Percentiles rank a stretch among this genome's conserved stretches.
phyloP scores from a whole-genome alignment of 106 monocot species.

The Dendrobium huoshanense region DNA sequence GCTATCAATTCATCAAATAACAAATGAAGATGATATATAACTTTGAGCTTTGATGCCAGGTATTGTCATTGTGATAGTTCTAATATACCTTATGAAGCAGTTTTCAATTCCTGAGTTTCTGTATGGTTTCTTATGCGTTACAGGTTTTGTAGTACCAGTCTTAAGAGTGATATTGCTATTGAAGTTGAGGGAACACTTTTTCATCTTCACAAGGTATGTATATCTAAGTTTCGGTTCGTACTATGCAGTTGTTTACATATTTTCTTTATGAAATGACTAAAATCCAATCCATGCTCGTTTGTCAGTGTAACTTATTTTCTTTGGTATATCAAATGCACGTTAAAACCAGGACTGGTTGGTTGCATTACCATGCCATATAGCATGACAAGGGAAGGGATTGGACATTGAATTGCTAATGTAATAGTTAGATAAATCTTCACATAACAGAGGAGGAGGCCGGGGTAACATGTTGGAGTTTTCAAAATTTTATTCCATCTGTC shows the following conservation, averaged over 20 bases:
- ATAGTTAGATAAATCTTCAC: background rate
- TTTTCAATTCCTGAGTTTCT: background rate
- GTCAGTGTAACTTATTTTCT: background rate
- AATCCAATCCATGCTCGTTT: background rate
- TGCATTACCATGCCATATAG: background rate
- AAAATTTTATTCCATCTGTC: background rate
- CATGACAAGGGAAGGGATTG: background rate
- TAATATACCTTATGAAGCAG: background rate
- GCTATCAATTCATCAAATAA: background rate
- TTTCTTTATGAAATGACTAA: background rate
- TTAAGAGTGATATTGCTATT: slow-evolving; percentile 36
- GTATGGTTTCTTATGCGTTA: slow-evolving; percentile 2
- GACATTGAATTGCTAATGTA: background rate
- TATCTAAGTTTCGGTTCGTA: background rate
- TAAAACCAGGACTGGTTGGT: background rate
- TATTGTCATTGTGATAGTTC: background rate
- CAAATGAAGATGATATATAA: background rate
- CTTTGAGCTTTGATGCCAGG: background rate
- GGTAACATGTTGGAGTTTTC: background rate
- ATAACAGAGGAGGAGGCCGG: background rate
- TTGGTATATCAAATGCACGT: background rate
- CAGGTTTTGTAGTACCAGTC: slow-evolving; percentile 23
- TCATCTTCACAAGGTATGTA: slow-evolving; percentile 44
- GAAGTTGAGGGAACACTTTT: slow-evolving; percentile 28
- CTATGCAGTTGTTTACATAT: background rate